Evolutionary conservation across 169 alveolate genomes (phyloP), one percentile per base, ranked within the genome.

Genomic region (Eimeria zaria): DNA sequence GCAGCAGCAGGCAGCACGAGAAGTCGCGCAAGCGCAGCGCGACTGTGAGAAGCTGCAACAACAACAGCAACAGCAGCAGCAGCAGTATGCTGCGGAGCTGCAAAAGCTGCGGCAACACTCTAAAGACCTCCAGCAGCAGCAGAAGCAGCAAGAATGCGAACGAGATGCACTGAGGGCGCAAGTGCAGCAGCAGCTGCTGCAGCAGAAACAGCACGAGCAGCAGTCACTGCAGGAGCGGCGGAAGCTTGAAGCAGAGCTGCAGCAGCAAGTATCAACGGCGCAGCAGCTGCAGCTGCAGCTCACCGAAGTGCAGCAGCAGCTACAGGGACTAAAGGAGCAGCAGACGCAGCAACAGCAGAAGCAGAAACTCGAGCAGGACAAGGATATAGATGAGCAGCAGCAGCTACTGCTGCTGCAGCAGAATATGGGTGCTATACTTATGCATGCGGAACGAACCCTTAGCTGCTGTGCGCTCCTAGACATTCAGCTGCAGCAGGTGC

Each of bases 321-420:
- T 83, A n/a, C 64, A 41, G 64, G 67, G 39, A 51, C 71, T 30
- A 18, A 30, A 55, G 76, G 46, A 83, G 76, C 91, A 12, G 53
- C 48, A 33, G 20, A 53, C 12, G 74, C 48, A 83, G 74, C 51
- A 55, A 76, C 1, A 24, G 60, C 76, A 83, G 48, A 74, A 11
- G 71, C 71, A 83, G 33, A n/a, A 20, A 0, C 36, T 16, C 33
- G 67, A 48, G 67, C 41, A 16, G 69, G 36, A 41, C 67, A 53
- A 46, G n/a, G 18, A 22, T 11, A 33, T 24, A 24, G 44, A 24
- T 14, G 53, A 27, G 33, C 67, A 36, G 24, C 67, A 46, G 88
- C 88, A 78, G 58, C 88, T 16, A 64, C 44, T 48, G 90, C 90
- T 46, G 71, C 87, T 81, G 90, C 67, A 51, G 71, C 90, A 81